These are phyloP conservation scores for Tothia fuscella DNA, from an alignment of 2,329 filamentous ascomycete genomes.

Conservation along the genomic window DNA sequence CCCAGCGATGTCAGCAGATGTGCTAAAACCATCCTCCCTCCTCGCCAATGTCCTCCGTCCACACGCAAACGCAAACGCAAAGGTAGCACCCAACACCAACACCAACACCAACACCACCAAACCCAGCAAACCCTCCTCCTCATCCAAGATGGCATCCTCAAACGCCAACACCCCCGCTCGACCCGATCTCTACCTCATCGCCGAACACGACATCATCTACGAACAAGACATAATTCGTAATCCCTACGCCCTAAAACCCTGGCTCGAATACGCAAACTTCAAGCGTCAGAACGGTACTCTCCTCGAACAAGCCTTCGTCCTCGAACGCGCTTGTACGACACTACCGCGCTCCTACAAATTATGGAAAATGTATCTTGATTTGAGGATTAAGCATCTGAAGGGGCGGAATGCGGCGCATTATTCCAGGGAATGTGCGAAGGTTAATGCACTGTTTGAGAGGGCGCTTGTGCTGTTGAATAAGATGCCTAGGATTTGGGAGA, in stretches of 20 bases:
- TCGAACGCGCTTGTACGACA: slow-evolving; percentile 83
- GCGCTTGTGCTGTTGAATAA: slow-evolving; percentile 92
- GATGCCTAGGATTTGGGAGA: slow-evolving; percentile 97
- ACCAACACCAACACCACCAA: not conserved
- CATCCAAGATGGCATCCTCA: not conserved
- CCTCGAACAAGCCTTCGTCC: slow-evolving; percentile 73
- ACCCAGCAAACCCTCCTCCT: not conserved
- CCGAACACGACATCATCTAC: slow-evolving; percentile 85
- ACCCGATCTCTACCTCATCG: slow-evolving; percentile 34
- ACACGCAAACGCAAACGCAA: slow-evolving; percentile 1
- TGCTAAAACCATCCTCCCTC: slow-evolving; percentile 17
- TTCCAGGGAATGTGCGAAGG: slow-evolving; percentile 74
- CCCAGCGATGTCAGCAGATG: slow-evolving; percentile 32
- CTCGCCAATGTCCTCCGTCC: not conserved
- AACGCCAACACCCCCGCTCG: not conserved
- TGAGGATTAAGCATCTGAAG: slow-evolving; percentile 69
- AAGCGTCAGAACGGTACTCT: slow-evolving; percentile 77
- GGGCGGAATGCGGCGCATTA: slow-evolving; percentile 74
- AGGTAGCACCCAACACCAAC: slow-evolving; percentile 1
- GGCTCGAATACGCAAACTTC: slow-evolving; percentile 87
- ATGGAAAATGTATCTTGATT: slow-evolving; percentile 92
- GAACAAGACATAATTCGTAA: slow-evolving; percentile 91
- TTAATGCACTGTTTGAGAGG: slow-evolving; percentile 88
- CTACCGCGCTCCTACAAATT: slow-evolving; percentile 94
- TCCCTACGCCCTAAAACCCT: slow-evolving; percentile 76